These are phyloP conservation scores for Starmera quercuum DNA, from an alignment of 805 yeast genomes.

Conservation along the genomic window DNA sequence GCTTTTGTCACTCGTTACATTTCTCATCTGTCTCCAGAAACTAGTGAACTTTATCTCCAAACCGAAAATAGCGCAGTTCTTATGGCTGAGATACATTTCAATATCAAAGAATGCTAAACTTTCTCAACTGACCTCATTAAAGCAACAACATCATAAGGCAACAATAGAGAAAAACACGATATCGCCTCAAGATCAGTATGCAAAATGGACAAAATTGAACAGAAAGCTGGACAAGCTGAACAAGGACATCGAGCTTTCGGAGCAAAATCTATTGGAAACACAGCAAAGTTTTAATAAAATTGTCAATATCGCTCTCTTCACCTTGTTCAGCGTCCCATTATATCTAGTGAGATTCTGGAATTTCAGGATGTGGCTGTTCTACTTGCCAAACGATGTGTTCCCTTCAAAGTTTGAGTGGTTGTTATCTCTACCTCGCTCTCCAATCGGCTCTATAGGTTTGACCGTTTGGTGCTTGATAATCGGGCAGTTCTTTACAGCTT, in stretches of 20 bases:
- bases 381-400: conserved; percentile 48
- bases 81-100: conserved; percentile 31
- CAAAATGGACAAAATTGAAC: conserved; percentile 90
- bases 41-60: conserved; percentile 13
- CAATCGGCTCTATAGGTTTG: conserved; percentile 53
- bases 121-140: conserved; percentile 23
- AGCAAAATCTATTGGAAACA: conserved; percentile 11
- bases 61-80: conserved; percentile 20
- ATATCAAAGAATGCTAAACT: conserved; percentile 28
- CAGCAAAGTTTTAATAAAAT: not conserved
- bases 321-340: conserved; percentile 27
- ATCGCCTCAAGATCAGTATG: conserved; percentile 90
- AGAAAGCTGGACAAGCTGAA: conserved; percentile 56
- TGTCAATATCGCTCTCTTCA: not conserved
- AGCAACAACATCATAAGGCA: conserved; percentile 37
- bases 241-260: conserved; percentile 39
- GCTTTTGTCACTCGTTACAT: conserved; percentile 7
- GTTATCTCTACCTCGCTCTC: conserved; percentile 59
- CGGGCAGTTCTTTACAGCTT: not conserved
- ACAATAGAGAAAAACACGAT: conserved; percentile 49
- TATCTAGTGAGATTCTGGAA: conserved; percentile 43
- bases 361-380: conserved; percentile 47
- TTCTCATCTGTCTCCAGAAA: conserved; percentile 9
- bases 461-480: conserved; percentile 14
- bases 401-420: conserved; percentile 50